Conservation (phyloP, 1,139 yeast genomes). For the Williopsis jadinii region DNA sequence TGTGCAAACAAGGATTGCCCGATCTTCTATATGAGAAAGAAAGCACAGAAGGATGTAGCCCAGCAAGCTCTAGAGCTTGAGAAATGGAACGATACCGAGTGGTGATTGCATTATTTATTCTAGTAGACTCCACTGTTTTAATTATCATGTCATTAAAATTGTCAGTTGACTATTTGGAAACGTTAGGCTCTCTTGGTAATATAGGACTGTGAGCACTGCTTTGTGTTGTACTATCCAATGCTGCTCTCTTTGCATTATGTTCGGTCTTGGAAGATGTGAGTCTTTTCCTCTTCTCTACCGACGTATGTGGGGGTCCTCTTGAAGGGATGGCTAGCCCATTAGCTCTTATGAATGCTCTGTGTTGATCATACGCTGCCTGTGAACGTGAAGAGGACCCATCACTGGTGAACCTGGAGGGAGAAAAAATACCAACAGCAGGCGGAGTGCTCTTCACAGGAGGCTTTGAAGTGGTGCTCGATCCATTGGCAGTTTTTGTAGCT, state of each 20-base stretch:
- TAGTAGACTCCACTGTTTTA: not conserved
- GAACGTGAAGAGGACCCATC: too few relatives aligned
- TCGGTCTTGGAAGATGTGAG: not conserved
- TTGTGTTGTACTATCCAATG: not conserved
- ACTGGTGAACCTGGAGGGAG: conserved; percentile 3
- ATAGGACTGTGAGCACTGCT: too few relatives aligned
- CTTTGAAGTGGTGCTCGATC: not conserved
- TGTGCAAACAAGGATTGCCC: conserved; percentile 97
- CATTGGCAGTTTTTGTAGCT: not conserved
- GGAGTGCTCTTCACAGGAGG: not conserved
- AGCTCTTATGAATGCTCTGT: too few relatives aligned
- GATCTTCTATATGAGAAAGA: conserved; percentile 93
- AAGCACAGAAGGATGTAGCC: conserved; percentile 81
- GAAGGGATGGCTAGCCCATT: conserved; percentile 2
- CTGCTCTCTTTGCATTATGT: conserved; percentile 2
- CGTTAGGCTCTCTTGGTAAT: too few relatives aligned
- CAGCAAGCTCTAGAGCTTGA: conserved; percentile 62
- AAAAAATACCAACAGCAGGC: not conserved
- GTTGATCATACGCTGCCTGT: too few relatives aligned
- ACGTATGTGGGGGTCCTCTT: conserved; percentile 7
- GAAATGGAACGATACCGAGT: conserved; percentile 39
- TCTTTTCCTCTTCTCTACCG: conserved; percentile 7
- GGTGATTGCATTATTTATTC: conserved; percentile 10
- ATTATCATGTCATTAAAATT: not conserved
- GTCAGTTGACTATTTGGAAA: too few relatives aligned